phyloP scores from a whole-genome alignment of 768 basidiomycete species.

The Mycena polygramma region DNA sequence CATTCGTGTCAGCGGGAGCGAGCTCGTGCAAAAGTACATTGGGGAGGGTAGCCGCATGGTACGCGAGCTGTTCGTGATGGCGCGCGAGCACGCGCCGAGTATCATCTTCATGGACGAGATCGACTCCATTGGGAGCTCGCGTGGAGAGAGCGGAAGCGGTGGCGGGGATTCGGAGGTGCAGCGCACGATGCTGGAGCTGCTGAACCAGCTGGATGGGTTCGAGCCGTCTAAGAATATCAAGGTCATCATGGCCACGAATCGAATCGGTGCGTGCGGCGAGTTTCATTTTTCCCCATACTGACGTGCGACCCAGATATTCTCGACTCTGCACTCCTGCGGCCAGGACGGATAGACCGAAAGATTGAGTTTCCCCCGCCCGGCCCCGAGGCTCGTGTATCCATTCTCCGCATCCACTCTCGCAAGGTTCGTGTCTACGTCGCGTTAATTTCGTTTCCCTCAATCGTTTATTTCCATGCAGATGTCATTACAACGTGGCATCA shows the following conservation, averaged over 20 bases:
- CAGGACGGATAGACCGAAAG: slow-evolving; percentile 95
- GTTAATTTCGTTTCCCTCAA: slow-evolving; percentile 4
- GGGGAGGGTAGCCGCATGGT: slow-evolving; percentile 98
- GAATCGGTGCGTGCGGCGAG: slow-evolving; percentile 72
- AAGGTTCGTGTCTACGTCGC: slow-evolving; percentile 65
- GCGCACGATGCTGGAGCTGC: slow-evolving; percentile 89
- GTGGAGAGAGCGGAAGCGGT: slow-evolving; percentile 92
- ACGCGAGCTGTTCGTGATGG: slow-evolving; percentile 98
- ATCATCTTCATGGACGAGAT: slow-evolving; percentile 99
- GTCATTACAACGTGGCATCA: slow-evolving; percentile 97
- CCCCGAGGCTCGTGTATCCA: slow-evolving; percentile 96
- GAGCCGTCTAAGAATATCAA: slow-evolving; percentile 99
- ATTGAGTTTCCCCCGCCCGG: slow-evolving; percentile 99
- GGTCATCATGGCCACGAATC: slow-evolving; percentile 96
- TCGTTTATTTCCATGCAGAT: slow-evolving; percentile 65
- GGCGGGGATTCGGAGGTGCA: slow-evolving; percentile 92
- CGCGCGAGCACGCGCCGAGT: slow-evolving; percentile 95
- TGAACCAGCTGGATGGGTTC: slow-evolving; percentile 92
- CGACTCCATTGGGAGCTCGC: slow-evolving; percentile 94
- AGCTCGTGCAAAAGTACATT: slow-evolving; percentile 98
- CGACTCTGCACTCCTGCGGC: slow-evolving; percentile 91
- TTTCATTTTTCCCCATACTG: neutral
- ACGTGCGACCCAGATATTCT: slow-evolving; percentile 78
- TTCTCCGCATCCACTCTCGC: slow-evolving; percentile 95
- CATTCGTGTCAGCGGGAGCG: slow-evolving; percentile 94